Conservation (phyloP, 176 grass and related monocot species). For the Eleusine coracana region DNA sequence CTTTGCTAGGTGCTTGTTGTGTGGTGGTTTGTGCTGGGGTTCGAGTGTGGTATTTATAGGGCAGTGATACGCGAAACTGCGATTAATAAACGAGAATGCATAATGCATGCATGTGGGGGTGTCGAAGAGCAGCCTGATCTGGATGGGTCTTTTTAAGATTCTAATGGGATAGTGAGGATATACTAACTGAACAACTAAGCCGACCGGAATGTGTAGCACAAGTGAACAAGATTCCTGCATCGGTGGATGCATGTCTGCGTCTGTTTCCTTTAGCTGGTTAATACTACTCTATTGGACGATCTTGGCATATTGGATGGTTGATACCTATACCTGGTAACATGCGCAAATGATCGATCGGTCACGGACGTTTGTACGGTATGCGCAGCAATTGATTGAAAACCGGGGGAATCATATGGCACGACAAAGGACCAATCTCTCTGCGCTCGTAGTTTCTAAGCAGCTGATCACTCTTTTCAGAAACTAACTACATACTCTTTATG, state of each 20-base stretch:
- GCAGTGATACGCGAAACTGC: too few relatives aligned
- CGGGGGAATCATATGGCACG: neutral
- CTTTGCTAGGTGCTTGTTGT: slow-evolving; percentile 18
- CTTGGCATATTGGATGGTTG: slow-evolving; percentile 10
- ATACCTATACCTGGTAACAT: slow-evolving; percentile 3
- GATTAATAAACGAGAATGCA: neutral
- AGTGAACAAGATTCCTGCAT: slow-evolving; percentile 38
- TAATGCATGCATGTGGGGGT: slow-evolving; percentile 28
- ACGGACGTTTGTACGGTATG: neutral
- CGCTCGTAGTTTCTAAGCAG: neutral
- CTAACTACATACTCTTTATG: neutral
- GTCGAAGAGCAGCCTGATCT: slow-evolving; percentile 8
- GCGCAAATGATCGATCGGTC: slow-evolving; percentile 1
- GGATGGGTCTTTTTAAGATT: neutral
- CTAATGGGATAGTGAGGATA: neutral
- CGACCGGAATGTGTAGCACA: neutral
- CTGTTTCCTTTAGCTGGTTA: slow-evolving; percentile 30
- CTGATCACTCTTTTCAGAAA: neutral
- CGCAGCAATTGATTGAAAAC: neutral
- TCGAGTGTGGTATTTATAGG: slow-evolving; percentile 17
- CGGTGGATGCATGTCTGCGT: neutral
- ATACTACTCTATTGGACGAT: slow-evolving; percentile 16
- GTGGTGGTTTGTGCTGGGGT: neutral
- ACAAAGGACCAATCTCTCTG: neutral
- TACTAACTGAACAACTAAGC: neutral